phyloP scores from a whole-genome alignment of 345 rosid species.

The Brassica napus region Da-Ae NC_063451.1:20740501-20741000 shows the following conservation, averaged over 20 bases:
- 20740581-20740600: conserved; percentile 49
- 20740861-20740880: conserved; percentile 29
- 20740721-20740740: conserved; percentile 77
- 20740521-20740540: conserved; percentile 72
- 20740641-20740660: conserved; percentile 67
- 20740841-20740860: conserved; percentile 15
- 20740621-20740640: conserved; percentile 42
- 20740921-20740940: conserved; percentile 97
- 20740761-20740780: conserved; percentile 58
- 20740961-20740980: conserved; percentile 58
- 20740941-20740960: conserved; percentile 86
- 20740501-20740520: conserved; percentile 53
- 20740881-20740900: conserved; percentile 89
- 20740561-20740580: conserved; percentile 52
- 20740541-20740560: conserved; percentile 63
- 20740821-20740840: conserved; percentile 19
- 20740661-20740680: conserved; percentile 86
- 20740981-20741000: conserved; percentile 69
- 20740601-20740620: conserved; percentile 68
- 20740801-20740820: conserved; percentile 22
- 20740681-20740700: conserved; percentile 83
- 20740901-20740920: conserved; percentile 87
- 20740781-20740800: conserved; percentile 78
- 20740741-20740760: conserved; percentile 86
- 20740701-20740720: conserved; percentile 71